phyloP scores from a whole-genome alignment of 2,329 filamentous ascomycete species.

The Fusarium sarcochroum region DNA sequence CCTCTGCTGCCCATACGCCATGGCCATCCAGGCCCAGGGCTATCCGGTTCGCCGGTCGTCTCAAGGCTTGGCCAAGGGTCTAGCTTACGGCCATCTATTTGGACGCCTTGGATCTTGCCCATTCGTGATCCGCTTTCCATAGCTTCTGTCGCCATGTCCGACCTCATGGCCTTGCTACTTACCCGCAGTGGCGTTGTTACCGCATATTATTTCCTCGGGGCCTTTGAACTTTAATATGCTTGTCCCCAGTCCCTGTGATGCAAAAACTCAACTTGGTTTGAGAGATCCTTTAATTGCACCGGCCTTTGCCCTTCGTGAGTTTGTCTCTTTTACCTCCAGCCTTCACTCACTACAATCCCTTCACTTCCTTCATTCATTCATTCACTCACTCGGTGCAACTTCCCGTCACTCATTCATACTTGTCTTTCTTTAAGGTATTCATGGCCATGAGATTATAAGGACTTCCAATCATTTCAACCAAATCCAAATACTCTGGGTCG shows the following conservation, averaged over 20 bases:
- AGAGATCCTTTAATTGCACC: slow-evolving; percentile 25
- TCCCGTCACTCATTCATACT: slow-evolving; percentile 20
- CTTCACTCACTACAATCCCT: slow-evolving; percentile 20
- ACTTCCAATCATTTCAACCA: slow-evolving; percentile 25
- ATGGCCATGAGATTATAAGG: slow-evolving; percentile 18
- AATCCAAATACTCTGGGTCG: background rate
- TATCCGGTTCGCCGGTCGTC: slow-evolving; percentile 13
- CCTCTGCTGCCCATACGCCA: slow-evolving; percentile 18
- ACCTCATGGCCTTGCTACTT: slow-evolving; percentile 23
- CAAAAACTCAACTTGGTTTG: slow-evolving; percentile 26
- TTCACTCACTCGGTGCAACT: slow-evolving; percentile 18
- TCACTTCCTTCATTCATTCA: slow-evolving; percentile 20
- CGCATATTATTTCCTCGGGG: slow-evolving; percentile 20
- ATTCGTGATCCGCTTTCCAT: slow-evolving; percentile 17
- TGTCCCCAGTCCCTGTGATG: slow-evolving; percentile 13
- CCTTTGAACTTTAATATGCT: slow-evolving; percentile 33
- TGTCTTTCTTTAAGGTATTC: slow-evolving; percentile 18
- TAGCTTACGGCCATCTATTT: slow-evolving; percentile 20
- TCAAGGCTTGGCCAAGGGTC: slow-evolving; percentile 15
- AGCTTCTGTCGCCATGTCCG: slow-evolving; percentile 37
- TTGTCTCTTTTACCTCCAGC: slow-evolving; percentile 4
- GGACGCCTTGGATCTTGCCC: background rate
- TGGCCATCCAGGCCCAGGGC: slow-evolving; percentile 12
- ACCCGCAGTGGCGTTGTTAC: slow-evolving; percentile 30
- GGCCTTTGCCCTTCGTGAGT: slow-evolving; percentile 13